phyloP scores from a whole-genome alignment of 805 yeast species.

The Candida peoriensis region DNA sequence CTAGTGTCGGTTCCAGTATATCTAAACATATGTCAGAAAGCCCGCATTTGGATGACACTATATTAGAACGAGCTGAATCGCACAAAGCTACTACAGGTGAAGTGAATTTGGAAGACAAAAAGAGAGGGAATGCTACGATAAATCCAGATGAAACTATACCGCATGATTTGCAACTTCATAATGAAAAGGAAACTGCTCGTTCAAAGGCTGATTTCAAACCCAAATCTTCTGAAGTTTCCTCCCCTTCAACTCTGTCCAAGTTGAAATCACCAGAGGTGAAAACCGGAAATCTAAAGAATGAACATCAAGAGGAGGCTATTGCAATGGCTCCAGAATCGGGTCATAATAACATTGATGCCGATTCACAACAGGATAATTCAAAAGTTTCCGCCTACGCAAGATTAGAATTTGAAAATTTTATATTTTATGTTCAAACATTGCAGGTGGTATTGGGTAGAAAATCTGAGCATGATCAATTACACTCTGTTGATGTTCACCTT shows the following conservation, averaged over 20 bases:
- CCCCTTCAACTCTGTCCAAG: no score
- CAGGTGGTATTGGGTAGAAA: conserved; percentile 92
- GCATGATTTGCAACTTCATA: background rate
- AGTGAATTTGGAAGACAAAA: no score
- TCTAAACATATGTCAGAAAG: no score
- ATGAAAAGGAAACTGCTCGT: background rate
- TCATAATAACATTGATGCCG: conserved; percentile 8
- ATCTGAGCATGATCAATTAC: conserved; percentile 63
- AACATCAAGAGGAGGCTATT: conserved; percentile 13
- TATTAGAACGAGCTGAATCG: no score
- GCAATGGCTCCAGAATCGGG: conserved; percentile 14
- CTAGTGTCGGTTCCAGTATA: no score
- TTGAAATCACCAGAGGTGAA: background rate
- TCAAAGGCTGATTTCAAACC: no score
- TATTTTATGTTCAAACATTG: conserved; percentile 93
- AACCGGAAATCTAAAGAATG: conserved; percentile 2
- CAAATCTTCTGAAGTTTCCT: no score
- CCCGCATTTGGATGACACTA: no score
- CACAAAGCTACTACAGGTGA: no score
- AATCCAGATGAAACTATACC: conserved; percentile 18
- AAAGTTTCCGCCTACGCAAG: conserved; percentile 54
- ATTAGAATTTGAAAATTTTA: conserved; percentile 85
- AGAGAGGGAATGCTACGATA: no score
- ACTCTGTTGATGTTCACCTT: conserved; percentile 85
- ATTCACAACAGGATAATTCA: conserved; percentile 17